Evolutionary conservation across 2,329 filamentous ascomycete genomes (phyloP).

Genomic region (Fusarium chuoi): DNA sequence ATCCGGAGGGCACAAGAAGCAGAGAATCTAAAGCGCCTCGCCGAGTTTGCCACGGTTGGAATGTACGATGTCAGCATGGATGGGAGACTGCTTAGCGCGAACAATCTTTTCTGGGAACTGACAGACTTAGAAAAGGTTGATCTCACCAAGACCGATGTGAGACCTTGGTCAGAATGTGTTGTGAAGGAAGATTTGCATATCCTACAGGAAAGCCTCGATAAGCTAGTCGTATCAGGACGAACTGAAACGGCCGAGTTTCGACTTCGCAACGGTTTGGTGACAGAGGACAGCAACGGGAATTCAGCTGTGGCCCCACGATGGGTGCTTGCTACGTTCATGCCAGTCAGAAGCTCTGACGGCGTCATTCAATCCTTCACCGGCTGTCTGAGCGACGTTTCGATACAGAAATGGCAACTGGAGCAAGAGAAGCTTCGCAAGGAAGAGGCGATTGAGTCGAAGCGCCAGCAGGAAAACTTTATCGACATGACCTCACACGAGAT

Average conservation of each 20-base stretch:
- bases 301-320: constrained; percentile 58
- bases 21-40: constrained; percentile 64
- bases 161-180: constrained; percentile 59
- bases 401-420: constrained; percentile 63
- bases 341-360: constrained; percentile 59
- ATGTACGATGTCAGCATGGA: constrained; percentile 65
- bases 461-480: constrained; percentile 84
- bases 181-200: constrained; percentile 56
- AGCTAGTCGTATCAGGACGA: constrained; percentile 53
- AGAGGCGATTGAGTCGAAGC: constrained; percentile 67
- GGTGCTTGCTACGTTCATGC: constrained; percentile 62
- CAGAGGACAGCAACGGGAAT: constrained; percentile 57
- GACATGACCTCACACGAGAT: constrained; percentile 80
- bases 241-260: constrained; percentile 60
- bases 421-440: constrained; percentile 61
- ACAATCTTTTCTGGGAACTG: constrained; percentile 64
- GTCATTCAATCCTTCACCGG: constrained; percentile 59
- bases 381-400: constrained; percentile 60
- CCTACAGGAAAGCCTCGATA: constrained; percentile 53
- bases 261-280: constrained; percentile 58
- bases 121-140: constrained; percentile 60
- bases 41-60: constrained; percentile 64
- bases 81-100: constrained; percentile 61
- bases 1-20: constrained; percentile 61
- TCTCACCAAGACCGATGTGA: constrained; percentile 49